A percentile compares a stretch with the other conserved stretches of the same genome.
phyloP scores from a whole-genome alignment of 345 rosid genomes.

The Eutrema yunnanense region DNA sequence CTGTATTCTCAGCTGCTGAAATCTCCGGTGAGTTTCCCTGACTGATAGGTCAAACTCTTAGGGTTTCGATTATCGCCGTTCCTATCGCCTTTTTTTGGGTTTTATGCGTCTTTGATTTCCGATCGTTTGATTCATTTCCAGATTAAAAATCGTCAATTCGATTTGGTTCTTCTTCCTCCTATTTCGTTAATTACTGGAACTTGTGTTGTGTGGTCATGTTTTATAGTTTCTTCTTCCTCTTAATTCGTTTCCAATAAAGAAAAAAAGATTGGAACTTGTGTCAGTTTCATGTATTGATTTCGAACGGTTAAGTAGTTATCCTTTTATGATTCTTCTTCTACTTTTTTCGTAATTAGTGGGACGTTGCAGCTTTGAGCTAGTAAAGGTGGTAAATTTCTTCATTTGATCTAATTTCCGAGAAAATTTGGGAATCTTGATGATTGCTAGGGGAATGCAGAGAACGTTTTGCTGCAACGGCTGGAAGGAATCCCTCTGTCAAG shows the following conservation, averaged over 20 bases:
- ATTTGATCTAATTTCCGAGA: conserved; percentile 38
- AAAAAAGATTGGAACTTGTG: not conserved
- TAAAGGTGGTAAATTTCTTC: not conserved
- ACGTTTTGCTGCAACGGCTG: conserved; percentile 62
- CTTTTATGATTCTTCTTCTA: not conserved
- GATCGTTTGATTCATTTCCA: not conserved
- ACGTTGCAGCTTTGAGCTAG: conserved; percentile 35
- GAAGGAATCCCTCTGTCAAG: conserved; percentile 82
- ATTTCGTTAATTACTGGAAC: not conserved
- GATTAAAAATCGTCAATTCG: not conserved
- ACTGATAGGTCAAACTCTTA: conserved; percentile 15
- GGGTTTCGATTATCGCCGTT: conserved; percentile 5
- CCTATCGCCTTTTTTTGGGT: not conserved
- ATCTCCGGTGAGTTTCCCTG: conserved; percentile 22
- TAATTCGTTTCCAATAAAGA: not conserved
- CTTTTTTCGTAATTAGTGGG: not conserved
- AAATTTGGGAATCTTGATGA: conserved; percentile 76
- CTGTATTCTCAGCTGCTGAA: conserved; percentile 24
- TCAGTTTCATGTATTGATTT: not conserved
- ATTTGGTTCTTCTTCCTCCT: not conserved
- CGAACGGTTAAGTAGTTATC: not conserved
- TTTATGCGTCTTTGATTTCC: not conserved
- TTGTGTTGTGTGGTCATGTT: not conserved
- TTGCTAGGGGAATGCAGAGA: conserved; percentile 99
- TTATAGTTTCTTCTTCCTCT: not conserved